These are phyloP conservation scores for Aspergillus costaricaensis DNA, from an alignment of 2,329 filamentous ascomycete genomes.

Conservation along the genomic window DNA sequence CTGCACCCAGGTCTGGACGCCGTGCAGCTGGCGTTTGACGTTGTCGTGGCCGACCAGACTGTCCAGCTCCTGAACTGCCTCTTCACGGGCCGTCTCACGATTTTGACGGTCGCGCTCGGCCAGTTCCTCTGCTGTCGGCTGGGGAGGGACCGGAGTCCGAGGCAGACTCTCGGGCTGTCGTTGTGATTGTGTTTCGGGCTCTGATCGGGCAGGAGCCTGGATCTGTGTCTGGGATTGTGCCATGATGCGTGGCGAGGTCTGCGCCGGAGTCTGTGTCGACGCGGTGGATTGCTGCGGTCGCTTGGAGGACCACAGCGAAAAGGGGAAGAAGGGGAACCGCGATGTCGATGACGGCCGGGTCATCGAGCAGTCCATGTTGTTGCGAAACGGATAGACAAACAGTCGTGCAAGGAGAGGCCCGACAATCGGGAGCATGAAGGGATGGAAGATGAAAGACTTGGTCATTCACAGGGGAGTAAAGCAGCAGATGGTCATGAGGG, in stretches of 20 bases:
- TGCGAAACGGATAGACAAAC: conserved; percentile 16
- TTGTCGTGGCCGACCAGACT: conserved; percentile 21
- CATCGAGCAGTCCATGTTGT: conserved; percentile 20
- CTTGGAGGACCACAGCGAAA: conserved; percentile 18
- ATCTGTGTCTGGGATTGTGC: conserved; percentile 1
- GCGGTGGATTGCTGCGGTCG: conserved; percentile 2
- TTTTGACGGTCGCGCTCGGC: conserved; percentile 11
- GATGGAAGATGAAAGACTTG: neutral
- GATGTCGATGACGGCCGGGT: conserved; percentile 13
- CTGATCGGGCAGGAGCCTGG: neutral
- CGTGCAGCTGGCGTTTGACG: conserved; percentile 23
- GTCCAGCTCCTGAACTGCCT: conserved; percentile 18
- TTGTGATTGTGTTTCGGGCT: neutral
- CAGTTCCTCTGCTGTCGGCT: conserved; percentile 1
- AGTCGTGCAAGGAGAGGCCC: conserved; percentile 11
- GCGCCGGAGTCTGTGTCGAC: conserved; percentile 7
- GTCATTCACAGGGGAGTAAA: neutral
- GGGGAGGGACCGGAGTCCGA: neutral
- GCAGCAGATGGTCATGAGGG: neutral
- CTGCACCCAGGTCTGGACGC: conserved; percentile 23
- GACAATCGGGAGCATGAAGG: conserved; percentile 15
- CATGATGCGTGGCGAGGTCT: neutral
- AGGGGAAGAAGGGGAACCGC: conserved; percentile 20
- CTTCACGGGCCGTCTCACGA: conserved; percentile 15
- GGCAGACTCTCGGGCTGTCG: neutral